Base-by-base conservation (phyloP, 352 stramenopile genomes). In the Phytophthora pseudosyringae region DNA sequence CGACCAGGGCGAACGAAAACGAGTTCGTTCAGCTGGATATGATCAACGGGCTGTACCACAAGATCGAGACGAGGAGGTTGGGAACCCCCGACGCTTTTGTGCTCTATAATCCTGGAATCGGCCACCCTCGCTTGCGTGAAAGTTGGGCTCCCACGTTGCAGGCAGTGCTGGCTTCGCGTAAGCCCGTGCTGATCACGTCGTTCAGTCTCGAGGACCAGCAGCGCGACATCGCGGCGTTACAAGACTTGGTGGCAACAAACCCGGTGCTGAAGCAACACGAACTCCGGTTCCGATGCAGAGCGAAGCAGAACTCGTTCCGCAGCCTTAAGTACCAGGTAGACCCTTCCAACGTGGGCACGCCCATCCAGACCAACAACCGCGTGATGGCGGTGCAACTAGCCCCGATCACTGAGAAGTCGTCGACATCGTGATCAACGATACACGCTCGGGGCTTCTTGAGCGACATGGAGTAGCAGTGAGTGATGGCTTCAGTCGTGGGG, bases 61-160 rank as follows among this genome's bases (percentile, higher is more conserved):
- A 82, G 9, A 47, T 74, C 7, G 50, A 77, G 11, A 15, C 69
- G 16, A 49, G 58, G 0, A 64, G 64, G 4, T 31, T 75, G 13
- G 60, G 32, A 18, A 64, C 44, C 0, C 77, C 82, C 4, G 67
- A 91, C 29, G 81, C 79, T 1, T 88, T 88, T 38, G 82, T 86
- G 64, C 61, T 93, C 15, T 93, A 89, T 66, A 93, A 93, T 36
- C 82, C 82, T 9, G 85, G 85, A 11, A 61, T 93, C 11, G 85
- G 82, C 5, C 85, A 93, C 55, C 71, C 77, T 4, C 56, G 59
- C 29, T 55, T 93, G 13, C 59, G 65, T 36, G 58, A 68, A 15
- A 80, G 66, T 25, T 93, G 85, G 85, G 53, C 64, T 10, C 81
- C 77, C 12, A 91, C 81, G n/a, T 49, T 93, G 9, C 47, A 72